Base-by-base conservation (phyloP, 176 grass and related monocot species). In the Dactylis glomerata region DNA sequence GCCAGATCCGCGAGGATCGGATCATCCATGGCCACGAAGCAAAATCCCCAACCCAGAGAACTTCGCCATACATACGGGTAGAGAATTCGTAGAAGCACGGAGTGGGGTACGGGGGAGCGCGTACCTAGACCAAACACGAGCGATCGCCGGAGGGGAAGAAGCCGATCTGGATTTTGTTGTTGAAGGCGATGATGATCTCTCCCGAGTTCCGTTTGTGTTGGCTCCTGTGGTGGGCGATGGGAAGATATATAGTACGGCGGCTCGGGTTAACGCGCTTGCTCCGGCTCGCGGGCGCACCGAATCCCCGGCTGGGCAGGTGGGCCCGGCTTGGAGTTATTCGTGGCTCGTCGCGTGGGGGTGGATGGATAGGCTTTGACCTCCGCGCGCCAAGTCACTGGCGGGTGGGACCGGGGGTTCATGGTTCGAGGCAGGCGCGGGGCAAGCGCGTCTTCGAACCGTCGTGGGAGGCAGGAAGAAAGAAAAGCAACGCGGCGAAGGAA, bases 401-500 rank as follows among this genome's bases (percentile, higher is more conserved):
- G 0, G 70, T 73, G 70, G 70, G 70, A 0, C 23, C 68, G 7
- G 5, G 0, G 42, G 0, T 24, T 47, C 6, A 5, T 23, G 23
- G 41, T 2, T 19, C 24, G 69, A 73, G 70, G 70, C 69, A 19
- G 40, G 0, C 69, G 69, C 69, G 69, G 69, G 14, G 24, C 26
- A 30, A 73, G 70, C 70, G 26, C 26, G 70, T 73, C 40, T 38
- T 16, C 12, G 34, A 26, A 5, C 46, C 46, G 46, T 70, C 68
- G 68, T 72, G 68, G 40, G 40, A 19, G 33, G 19, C 5, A 71
- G 5, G 5, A 23, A 44, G 11, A 41, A 41, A 42, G 41, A 12
- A 51, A 51, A 24, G 24, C 42, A 11, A 73, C 70, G 70, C 44
- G 70, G 70, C 70, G 70, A 73, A 73, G 70, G 70, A 47, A 73